phyloP scores from a whole-genome alignment of 179 eudicot species.

The Drosera spatulata region DNA sequence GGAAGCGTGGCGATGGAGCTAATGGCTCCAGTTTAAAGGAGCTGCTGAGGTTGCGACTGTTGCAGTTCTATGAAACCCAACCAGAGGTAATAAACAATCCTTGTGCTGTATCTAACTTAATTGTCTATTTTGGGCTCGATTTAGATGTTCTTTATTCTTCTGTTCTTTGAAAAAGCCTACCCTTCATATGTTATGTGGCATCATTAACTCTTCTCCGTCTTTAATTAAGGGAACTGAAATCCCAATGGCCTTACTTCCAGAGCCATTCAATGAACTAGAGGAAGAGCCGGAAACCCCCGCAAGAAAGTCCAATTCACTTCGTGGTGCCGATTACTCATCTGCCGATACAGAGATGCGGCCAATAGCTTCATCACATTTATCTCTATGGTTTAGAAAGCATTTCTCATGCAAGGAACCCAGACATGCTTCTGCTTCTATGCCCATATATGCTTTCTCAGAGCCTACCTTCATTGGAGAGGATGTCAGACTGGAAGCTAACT shows the following conservation, averaged over 20 bases:
- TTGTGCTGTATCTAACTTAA: too few species aligned
- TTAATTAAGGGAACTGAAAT: conserved; percentile 54
- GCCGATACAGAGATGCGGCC: conserved; percentile 1
- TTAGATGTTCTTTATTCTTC: background rate
- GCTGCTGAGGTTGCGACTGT: conserved; percentile 40
- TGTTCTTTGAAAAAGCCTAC: background rate
- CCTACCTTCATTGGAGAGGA: background rate
- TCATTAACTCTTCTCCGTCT: too few species aligned
- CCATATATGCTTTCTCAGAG: background rate
- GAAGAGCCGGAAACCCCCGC: conserved; percentile 7
- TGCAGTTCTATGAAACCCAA: conserved; percentile 41
- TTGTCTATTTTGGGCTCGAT: background rate
- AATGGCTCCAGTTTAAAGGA: conserved; percentile 29
- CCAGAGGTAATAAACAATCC: conserved; percentile 43
- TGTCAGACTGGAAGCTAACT: background rate
- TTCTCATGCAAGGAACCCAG: background rate
- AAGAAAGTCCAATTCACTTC: conserved; percentile 13
- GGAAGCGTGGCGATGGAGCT: conserved; percentile 18
- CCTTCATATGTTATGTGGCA: too few species aligned
- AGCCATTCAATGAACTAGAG: conserved; percentile 47
- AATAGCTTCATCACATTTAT: conserved; percentile 42
- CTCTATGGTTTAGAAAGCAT: conserved; percentile 38
- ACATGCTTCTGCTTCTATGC: background rate
- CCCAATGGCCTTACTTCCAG: conserved; percentile 68
- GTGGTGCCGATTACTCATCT: conserved; percentile 1